Percentiles rank a stretch among this genome's conserved stretches.
These are phyloP conservation scores for Fraxinus pennsylvanica DNA, from an alignment of 257 asterid species.

Conservation along the genomic window DNA sequence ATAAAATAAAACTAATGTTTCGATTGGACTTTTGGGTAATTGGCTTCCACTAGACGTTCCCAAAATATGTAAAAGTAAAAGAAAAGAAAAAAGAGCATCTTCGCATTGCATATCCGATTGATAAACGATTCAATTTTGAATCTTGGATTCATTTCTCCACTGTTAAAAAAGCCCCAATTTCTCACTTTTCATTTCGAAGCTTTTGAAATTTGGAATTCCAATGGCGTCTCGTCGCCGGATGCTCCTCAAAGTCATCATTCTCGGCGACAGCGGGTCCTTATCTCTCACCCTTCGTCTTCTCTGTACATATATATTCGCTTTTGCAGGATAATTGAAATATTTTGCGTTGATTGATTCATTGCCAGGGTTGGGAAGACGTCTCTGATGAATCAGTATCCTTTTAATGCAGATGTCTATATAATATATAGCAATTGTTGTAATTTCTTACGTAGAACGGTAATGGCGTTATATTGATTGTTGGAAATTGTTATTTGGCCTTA, in stretches of 20 bases:
- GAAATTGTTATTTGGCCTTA: neutral
- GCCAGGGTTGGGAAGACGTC: constrained; percentile 58
- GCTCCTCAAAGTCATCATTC: constrained; percentile 57
- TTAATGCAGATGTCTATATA: neutral
- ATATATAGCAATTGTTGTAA: neutral
- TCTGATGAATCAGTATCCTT: constrained; percentile 49
- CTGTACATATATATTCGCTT: neutral
- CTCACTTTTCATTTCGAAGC: neutral
- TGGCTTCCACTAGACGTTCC: too few species aligned
- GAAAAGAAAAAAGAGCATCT: too few species aligned
- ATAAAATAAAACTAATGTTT: too few species aligned
- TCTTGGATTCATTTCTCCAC: neutral
- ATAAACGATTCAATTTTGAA: neutral
- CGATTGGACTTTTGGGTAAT: too few species aligned
- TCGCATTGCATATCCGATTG: too few species aligned
- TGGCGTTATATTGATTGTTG: neutral
- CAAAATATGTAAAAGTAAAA: too few species aligned
- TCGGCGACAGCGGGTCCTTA: constrained; percentile 52
- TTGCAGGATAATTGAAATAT: neutral
- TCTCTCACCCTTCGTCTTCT: neutral
- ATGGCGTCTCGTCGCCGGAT: constrained; percentile 54
- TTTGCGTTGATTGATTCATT: neutral
- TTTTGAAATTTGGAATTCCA: neutral
- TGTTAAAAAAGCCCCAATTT: neutral
- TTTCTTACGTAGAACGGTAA: neutral